Evolutionary conservation across 2,329 filamentous ascomycete genomes (phyloP), one percentile per base, ranked within the genome.

Genomic region (Xenoacremonium recifei): DNA sequence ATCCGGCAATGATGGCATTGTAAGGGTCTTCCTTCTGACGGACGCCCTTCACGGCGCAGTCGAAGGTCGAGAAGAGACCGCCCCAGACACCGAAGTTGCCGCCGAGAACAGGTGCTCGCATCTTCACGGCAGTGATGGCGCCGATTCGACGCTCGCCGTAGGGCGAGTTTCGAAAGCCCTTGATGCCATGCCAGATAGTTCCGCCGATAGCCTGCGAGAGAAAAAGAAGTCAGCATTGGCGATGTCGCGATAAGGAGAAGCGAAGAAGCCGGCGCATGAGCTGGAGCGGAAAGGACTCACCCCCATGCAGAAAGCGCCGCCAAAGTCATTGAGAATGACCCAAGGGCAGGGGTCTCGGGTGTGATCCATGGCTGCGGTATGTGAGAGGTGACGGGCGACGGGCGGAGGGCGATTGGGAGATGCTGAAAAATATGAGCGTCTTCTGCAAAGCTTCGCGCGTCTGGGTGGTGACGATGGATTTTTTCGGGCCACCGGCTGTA

Each of bases 61-160:
- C 93, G 62, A 92, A 97, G 48, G 89, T 95, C 58, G 84, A 89
- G 77, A 97, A 97, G 44, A 97, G 75, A 54, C 93, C 93, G 64
- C 93, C 92, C 92, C 93, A 97, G 43, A 95, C 89, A 59, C 92
- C 92, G 60, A 97, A 99, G 76, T 99, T 99, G 61, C 93, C 93
- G 62, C 93, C 93, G 35, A 97, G 80, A 23, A 97, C 92, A 3
- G 93, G 93, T 31, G 93, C 93, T 64, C 93, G 87, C 64, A 93
- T 91, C 78, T 99, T 99, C 71, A 99, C 90, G 47, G 93, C 93
- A 59, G 92, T 96, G 71, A 99, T 79, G 56, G 93, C 89, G 65
- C 93, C 93, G 76, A 97, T 92, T 67, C 92, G 81, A 65, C 93
- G 82, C 76, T 99, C 93, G 65, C 93, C 93, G 67, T 95, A 89